Evolutionary conservation across 192 early-diverging fungal genomes (phyloP).

Genomic region (Spizellomyces sp.): DNA sequence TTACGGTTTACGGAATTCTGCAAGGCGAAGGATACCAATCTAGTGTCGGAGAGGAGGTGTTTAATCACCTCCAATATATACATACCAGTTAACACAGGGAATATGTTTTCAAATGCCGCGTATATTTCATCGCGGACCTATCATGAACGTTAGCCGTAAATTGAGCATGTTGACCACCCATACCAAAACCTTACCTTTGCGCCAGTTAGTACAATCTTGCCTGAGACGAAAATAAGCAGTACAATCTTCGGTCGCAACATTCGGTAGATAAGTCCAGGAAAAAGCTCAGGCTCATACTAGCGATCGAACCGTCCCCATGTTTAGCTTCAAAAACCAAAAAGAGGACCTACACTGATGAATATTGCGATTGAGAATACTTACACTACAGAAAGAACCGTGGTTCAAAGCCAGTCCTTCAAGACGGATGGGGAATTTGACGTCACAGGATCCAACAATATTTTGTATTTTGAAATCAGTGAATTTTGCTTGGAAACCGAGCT

Average conservation of each 20-base stretch:
- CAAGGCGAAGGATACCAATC: background rate
- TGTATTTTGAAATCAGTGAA: slow-evolving; percentile 99
- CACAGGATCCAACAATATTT: slow-evolving; percentile 98
- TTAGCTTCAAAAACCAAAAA: background rate
- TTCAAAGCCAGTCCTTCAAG: slow-evolving; percentile 94
- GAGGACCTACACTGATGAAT: background rate
- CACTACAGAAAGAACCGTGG: slow-evolving; percentile 89
- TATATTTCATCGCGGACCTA: slow-evolving; percentile 92
- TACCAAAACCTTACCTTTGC: slow-evolving; percentile 68
- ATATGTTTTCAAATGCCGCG: slow-evolving; percentile 96
- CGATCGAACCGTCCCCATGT: background rate
- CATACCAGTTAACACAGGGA: slow-evolving; percentile 78
- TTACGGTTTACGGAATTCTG: slow-evolving; percentile 16
- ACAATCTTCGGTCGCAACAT: slow-evolving; percentile 99
- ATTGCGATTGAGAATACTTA: slow-evolving; percentile 45
- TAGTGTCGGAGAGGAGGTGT: background rate
- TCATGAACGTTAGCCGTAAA: slow-evolving; percentile 1
- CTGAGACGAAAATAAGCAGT: slow-evolving; percentile 97
- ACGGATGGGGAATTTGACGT: slow-evolving; percentile 99
- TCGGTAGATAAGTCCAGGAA: slow-evolving; percentile 98
- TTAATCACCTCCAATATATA: background rate
- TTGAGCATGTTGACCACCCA: slow-evolving; percentile 6
- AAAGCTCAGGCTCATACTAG: slow-evolving; percentile 98
- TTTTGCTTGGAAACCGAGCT: slow-evolving; percentile 96
- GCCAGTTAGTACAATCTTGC: slow-evolving; percentile 99